Evolutionary conservation across 2,329 filamentous ascomycete species (phyloP), one percentile per base, ranked within the genome.

Genomic region (Colletotrichum orchidophilum): DNA sequence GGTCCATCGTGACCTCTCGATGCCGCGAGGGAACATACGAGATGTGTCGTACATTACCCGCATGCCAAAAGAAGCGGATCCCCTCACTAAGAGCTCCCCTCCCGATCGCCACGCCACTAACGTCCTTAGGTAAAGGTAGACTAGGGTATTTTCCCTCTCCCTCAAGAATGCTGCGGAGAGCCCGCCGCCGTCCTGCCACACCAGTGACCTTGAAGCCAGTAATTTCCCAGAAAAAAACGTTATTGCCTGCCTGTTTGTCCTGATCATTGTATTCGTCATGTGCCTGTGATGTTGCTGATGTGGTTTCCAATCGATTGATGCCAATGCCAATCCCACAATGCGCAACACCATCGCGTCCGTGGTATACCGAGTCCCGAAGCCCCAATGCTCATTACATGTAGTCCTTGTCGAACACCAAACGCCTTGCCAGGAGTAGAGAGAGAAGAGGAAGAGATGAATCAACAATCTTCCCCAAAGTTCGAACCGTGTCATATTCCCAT

Each of bases 91-190:
- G 27, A 55, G 49, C 67, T n/a, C n/a, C 63, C 67, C 67, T 70
- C 67, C 63, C 63, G 63, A 70, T 70, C 67, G 63, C 55, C 67
- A 61, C 67, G 63, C 67, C 67, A 70, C 67, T 21, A 61, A 70
- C 63, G 54, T n/a, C n/a, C n/a, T n/a, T 61, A 61, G 55, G 46
- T n/a, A 46, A 57, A 64, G 62, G 33, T 24, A 31, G 52, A 39
- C 64, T 59, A 59, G 55, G 46, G 46, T 29, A 27, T 33, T n/a
- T 49, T 35, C 26, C 27, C 39, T 39, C 31, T 26, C 26, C 27
- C 53, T 31, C 35, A 52, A 35, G 11, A 31, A 50, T 61, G 42
- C 42, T 4, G 42, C 58, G 27, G 58, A 33, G 42, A 50, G 7
- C 13, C 27, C 24, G 26, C 39, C 9, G 39, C 39, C 11, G 39